Evolutionary conservation across 1,284 basidiomycete species (phyloP).

Genomic region (Clitocybe nebularis): DNA sequence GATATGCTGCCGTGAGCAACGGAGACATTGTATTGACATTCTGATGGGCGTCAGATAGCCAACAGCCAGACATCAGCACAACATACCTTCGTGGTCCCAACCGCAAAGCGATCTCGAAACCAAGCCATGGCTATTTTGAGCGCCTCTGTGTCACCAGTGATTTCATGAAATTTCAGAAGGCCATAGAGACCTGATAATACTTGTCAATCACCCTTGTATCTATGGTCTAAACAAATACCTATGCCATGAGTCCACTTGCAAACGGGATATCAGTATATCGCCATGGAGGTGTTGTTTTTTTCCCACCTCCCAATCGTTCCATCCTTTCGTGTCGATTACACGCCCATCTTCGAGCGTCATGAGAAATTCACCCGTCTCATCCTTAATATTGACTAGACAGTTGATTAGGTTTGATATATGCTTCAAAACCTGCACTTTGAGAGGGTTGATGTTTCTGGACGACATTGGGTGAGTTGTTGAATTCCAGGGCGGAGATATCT

Average conservation of each 20-base stretch:
- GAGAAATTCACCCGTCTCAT: conserved; percentile 55
- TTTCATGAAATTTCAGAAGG: conserved; percentile 40
- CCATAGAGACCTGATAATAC: conserved; percentile 38
- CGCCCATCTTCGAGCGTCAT: conserved; percentile 52
- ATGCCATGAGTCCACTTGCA: conserved; percentile 58
- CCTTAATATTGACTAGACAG: conserved; percentile 58
- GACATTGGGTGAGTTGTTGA: conserved; percentile 23
- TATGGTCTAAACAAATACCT: conserved; percentile 22
- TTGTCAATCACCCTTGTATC: not conserved
- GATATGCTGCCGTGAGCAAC: conserved; percentile 52
- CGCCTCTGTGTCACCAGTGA: conserved; percentile 39
- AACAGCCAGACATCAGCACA: not conserved
- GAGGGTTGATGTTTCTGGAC: conserved; percentile 26
- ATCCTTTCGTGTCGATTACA: conserved; percentile 64
- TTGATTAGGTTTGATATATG: conserved; percentile 47
- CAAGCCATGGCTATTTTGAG: conserved; percentile 49
- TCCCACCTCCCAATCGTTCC: conserved; percentile 59
- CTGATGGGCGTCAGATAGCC: conserved; percentile 18
- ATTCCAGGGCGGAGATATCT: not conserved
- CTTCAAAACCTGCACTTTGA: conserved; percentile 29
- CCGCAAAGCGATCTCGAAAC: conserved; percentile 52
- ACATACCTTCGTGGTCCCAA: conserved; percentile 52
- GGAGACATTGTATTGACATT: conserved; percentile 71
- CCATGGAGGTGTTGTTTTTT: not conserved
- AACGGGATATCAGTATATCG: conserved; percentile 1